Base-by-base conservation (phyloP, 345 rosid species). In the Microcos paniculata region DNA sequence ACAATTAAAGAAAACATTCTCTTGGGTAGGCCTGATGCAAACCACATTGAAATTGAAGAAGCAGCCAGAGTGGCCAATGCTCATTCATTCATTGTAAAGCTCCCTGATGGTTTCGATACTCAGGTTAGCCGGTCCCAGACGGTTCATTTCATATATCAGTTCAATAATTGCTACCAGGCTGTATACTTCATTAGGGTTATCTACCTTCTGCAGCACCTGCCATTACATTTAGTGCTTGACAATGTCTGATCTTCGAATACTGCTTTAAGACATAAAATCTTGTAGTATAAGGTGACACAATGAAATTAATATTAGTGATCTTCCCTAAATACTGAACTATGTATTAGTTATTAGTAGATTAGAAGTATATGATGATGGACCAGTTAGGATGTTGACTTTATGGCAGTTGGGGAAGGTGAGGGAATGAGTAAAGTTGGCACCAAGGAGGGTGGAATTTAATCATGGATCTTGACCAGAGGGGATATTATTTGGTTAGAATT, bases 11-110 rank as follows among this genome's bases (percentile, higher is more conserved):
- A 95, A 76, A 95, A 95, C 78, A 91, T 95, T 79, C 88, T 95
- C 24, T 80, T 95, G 74, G 99, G 98, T 79, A 89, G 99, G 78
- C 94, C 99, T 0, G 96, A 88, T 64, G 96, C 99, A 3, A 87
- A 86, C 73, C 88, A 76, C 72, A 85, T 82, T 4, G 99, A 95
- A 84, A 80, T 95, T 0, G 99, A 95, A 63, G 99, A 93, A 75
- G 99, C 99, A 14, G 99, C 99, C 61, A 85, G 96, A 81, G 99
- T 95, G 12, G 99, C 99, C 52, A 95, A 95, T 73, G 99, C 99
- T 1, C 92, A 95, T 83, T 95, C 99, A 14, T 95, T 95, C 85
- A 88, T 95, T 73, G 82, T 90, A 85, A 95, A 95, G 87, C 87
- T 93, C 63, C 94, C 99, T 0, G 98, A 95, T 19, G 97, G 98